These are phyloP conservation scores for Ophiostoma triangulosporum DNA, from an alignment of 2,329 filamentous ascomycete species.

Conservation along the genomic window DNA sequence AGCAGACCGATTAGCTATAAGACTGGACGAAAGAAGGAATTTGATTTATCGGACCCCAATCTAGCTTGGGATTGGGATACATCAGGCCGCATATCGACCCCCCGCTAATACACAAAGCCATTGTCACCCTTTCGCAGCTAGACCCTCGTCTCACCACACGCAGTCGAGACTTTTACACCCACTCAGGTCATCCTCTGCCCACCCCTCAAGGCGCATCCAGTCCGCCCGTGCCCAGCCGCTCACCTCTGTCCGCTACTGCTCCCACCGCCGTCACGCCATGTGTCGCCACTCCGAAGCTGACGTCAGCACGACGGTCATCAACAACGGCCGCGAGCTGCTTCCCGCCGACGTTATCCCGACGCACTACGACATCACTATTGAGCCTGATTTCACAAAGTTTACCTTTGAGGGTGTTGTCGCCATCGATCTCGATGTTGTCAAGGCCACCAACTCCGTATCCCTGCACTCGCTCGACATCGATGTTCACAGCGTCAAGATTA, in stretches of 20 bases:
- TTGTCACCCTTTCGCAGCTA: not conserved
- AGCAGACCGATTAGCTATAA: not conserved
- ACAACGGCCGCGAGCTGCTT: conserved; percentile 60
- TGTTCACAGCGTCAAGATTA: conserved; percentile 60
- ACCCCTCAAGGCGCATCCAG: not conserved
- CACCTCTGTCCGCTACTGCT: conserved; percentile 47
- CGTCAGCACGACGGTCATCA: conserved; percentile 23
- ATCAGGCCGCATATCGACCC: not conserved
- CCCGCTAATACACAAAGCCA: conserved; percentile 5
- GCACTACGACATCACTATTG: conserved; percentile 84
- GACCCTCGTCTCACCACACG: not conserved
- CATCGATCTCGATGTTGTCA: conserved; percentile 75
- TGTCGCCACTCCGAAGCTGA: conserved; percentile 37
- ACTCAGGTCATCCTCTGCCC: not conserved
- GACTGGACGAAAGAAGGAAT: too few relatives aligned
- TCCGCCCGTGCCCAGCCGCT: not conserved
- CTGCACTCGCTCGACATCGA: conserved; percentile 81
- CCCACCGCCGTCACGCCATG: conserved; percentile 59
- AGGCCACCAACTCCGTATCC: conserved; percentile 74
- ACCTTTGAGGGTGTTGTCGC: conserved; percentile 73
- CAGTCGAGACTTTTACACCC: conserved; percentile 4
- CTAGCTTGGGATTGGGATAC: too few relatives aligned
- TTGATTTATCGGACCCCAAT: too few relatives aligned
- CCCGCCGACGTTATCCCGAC: conserved; percentile 83
- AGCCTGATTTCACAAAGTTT: conserved; percentile 80